Evolutionary conservation across 768 basidiomycete genomes (phyloP).

Genomic region (Russula sp.): DNA sequence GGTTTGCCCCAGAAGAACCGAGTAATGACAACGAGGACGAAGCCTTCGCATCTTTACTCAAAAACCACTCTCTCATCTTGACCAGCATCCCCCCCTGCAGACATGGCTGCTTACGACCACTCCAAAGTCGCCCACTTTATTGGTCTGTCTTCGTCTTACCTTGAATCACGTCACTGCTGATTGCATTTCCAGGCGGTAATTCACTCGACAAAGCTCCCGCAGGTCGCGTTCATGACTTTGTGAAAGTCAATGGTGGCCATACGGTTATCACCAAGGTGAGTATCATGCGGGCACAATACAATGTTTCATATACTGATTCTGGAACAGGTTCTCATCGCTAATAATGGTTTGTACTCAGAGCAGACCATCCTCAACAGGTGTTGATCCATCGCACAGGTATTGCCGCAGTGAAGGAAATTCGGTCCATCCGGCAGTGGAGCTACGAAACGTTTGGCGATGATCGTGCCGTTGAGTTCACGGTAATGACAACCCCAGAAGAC

Average conservation of each 20-base stretch:
- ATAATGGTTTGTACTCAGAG: conserved; percentile 62
- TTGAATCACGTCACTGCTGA: conserved; percentile 9
- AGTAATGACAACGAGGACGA: conserved; percentile 8
- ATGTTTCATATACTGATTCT: background rate
- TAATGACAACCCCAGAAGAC: conserved; percentile 99
- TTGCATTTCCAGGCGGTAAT: conserved; percentile 68
- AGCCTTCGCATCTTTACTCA: background rate
- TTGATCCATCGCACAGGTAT: conserved; percentile 55
- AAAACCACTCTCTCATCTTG: conserved; percentile 7
- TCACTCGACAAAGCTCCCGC: conserved; percentile 77
- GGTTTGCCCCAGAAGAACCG: conserved; percentile 21
- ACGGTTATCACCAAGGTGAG: conserved; percentile 96
- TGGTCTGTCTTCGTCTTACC: conserved; percentile 33
- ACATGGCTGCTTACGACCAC: conserved; percentile 42
- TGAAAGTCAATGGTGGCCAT: conserved; percentile 85
- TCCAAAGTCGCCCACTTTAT: conserved; percentile 58
- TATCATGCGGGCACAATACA: background rate
- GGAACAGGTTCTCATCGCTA: conserved; percentile 91
- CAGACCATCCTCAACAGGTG: background rate
- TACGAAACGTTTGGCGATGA: conserved; percentile 98
- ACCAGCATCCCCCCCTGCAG: conserved; percentile 1
- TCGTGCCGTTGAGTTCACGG: conserved; percentile 94
- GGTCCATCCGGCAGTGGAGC: conserved; percentile 98
- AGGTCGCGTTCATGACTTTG: conserved; percentile 82
- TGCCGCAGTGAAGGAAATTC: conserved; percentile 98